phyloP scores from a whole-genome alignment of 345 rosid genomes.

The Arabidopsis suecica region DNA sequence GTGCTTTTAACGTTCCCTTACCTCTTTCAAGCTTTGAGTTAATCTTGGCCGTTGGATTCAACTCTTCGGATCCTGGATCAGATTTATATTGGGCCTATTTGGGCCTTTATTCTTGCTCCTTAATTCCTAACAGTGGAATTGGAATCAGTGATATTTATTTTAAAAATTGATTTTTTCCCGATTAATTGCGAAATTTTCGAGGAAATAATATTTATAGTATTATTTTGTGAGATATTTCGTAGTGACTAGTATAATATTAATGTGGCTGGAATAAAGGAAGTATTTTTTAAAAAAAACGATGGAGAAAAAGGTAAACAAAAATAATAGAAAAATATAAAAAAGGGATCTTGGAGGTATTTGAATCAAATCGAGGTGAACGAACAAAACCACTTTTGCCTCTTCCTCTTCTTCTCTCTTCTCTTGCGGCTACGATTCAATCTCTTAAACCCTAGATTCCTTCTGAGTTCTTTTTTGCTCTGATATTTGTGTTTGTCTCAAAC shows the following conservation, averaged over 20 bases:
- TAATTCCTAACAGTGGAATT: too few species aligned
- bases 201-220: neutral
- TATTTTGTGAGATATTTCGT: neutral
- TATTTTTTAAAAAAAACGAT: neutral
- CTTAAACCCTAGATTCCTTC: conserved; percentile 27
- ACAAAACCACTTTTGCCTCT: conserved; percentile 49
- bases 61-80: conserved; percentile 29
- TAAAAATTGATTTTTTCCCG: too few species aligned
- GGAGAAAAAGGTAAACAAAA: neutral
- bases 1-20: conserved; percentile 25
- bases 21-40: conserved; percentile 43
- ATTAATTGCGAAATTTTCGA: too few species aligned
- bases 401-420: conserved; percentile 5
- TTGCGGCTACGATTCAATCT: conserved; percentile 36
- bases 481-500: too few species aligned
- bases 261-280: neutral
- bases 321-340: neutral
- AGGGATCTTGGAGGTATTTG: conserved; percentile 47
- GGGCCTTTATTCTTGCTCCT: neutral
- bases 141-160: neutral
- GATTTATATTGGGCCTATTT: conserved; percentile 23
- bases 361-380: conserved; percentile 41
- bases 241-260: neutral
- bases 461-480: neutral
- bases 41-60: conserved; percentile 54